Evolutionary conservation across 2,329 filamentous ascomycete genomes (phyloP), one percentile per base, ranked within the genome.

Genomic region (Xylaria sp.): DNA sequence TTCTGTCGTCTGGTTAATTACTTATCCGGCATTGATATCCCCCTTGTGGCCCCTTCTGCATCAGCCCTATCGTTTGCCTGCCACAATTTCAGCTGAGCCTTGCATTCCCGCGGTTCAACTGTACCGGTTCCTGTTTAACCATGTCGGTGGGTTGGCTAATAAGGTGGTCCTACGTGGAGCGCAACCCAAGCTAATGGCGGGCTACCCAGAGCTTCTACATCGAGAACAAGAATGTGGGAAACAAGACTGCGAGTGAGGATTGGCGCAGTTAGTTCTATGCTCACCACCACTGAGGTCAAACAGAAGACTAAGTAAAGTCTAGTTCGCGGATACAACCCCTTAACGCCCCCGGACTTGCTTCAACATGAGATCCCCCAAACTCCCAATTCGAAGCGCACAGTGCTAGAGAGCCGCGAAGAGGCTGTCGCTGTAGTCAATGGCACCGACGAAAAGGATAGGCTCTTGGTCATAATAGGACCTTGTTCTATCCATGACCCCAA

Each of bases 401-500:
- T 92, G 41, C 78, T 90, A 61, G 77, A 85, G 70, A 86, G 88
- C 70, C 88, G 90, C 51, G 86, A 89, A 63, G 89, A 94, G 79
- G 86, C 87, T 37, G 87, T 88, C 62, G 88, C 89, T n/a, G 83
- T 94, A 28, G 90, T 94, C 78, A 91, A 90, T 70, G 90, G 88
- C 72, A 88, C 83, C 41, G 88, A 92, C 65, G 82, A 86, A 71
- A 89, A 91, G 74, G 79, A 87, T 61, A 84, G 88, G 52, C 82
- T 90, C 65, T 84, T 89, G 51, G 86, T 99, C 73, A 91, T 98
- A 78, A 90, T 98, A 72, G 96, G 96, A 1, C 96, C 96, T 32
- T 99, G 96, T 87, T 97, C 94, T 28, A 97, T 99, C 81, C 96
- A 99, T 85, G 96, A 99, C 80, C 95, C 96, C 20, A 85, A 91